phyloP scores from a whole-genome alignment of 2,329 filamentous ascomycete genomes.

The Aspergillus novoparasiticus region DNA sequence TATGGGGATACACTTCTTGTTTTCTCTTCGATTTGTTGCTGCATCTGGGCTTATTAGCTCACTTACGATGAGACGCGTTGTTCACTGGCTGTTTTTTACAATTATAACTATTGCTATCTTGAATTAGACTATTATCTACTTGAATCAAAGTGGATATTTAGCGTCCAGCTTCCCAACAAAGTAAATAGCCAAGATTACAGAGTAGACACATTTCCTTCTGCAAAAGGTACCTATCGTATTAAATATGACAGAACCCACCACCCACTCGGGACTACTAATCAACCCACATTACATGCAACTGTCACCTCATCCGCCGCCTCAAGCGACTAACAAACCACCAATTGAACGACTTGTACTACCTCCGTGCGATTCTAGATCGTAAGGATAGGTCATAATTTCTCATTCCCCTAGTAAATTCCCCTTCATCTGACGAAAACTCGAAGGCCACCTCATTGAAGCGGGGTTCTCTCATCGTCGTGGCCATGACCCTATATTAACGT shows the following conservation, averaged over 20 bases:
- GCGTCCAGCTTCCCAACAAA: neutral
- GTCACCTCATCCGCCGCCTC: neutral
- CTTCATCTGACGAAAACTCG: neutral
- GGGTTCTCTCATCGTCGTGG: neutral
- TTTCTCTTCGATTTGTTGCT: conserved; percentile 5
- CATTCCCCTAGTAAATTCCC: neutral
- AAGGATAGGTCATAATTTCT: neutral
- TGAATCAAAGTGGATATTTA: neutral
- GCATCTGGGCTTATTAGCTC: neutral
- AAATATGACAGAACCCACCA: neutral
- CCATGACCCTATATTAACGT: neutral
- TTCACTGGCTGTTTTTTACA: neutral
- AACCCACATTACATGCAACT: neutral
- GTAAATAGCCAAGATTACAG: neutral
- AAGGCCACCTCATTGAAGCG: neutral
- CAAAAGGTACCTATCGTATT: neutral
- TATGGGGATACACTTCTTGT: conserved; percentile 19
- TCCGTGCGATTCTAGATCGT: neutral
- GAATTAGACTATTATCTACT: neutral
- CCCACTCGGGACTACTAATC: neutral
- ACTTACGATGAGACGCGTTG: neutral
- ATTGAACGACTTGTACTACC: neutral
- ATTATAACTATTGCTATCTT: neutral
- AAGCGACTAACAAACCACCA: neutral
- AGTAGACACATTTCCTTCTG: neutral